Percentiles rank a stretch among this genome's conserved stretches.
phyloP scores from a whole-genome alignment of 202 grass and related monocot genomes.

The Panicum virgatum region DNA sequence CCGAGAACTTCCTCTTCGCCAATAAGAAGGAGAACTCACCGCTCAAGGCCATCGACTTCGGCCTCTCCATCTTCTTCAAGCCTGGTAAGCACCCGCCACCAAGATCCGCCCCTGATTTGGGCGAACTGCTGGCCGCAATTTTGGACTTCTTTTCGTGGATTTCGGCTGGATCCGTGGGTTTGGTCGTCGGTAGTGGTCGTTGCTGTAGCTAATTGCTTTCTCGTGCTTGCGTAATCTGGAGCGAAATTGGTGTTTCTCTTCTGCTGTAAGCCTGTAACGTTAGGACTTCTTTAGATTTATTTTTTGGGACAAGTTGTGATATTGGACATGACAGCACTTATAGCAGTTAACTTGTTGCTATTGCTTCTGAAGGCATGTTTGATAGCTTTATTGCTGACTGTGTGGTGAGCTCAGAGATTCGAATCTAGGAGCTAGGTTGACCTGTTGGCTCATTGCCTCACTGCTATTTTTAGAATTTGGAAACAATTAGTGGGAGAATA shows the following conservation, averaged over 20 bases:
- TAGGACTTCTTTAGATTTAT: conserved; percentile 15
- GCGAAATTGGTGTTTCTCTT: conserved; percentile 19
- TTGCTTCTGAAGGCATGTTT: not conserved
- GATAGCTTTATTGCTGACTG: conserved; percentile 4
- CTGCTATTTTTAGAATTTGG: conserved; percentile 44
- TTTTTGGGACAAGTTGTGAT: conserved; percentile 33
- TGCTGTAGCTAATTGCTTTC: conserved; percentile 32
- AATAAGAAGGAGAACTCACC: conserved; percentile 68
- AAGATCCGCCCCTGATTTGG: conserved; percentile 46
- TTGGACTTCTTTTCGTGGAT: conserved; percentile 19
- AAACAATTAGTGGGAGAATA: conserved; percentile 23
- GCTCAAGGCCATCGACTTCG: conserved; percentile 85
- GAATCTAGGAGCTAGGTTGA: conserved; percentile 43
- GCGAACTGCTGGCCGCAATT: conserved; percentile 22
- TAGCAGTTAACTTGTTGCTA: conserved; percentile 12
- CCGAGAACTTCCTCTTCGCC: conserved; percentile 79
- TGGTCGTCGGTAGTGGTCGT: conserved; percentile 12
- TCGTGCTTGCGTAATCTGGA: conserved; percentile 44
- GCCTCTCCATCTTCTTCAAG: conserved; percentile 89
- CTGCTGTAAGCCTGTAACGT: not conserved
- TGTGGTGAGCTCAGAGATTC: conserved; percentile 23
- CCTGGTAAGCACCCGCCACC: conserved; percentile 47
- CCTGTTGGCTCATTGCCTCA: conserved; percentile 3
- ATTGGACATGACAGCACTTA: conserved; percentile 7
- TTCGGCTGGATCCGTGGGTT: conserved; percentile 41